Percentiles rank a stretch among this genome's conserved stretches.
Evolutionary conservation across 805 yeast species (phyloP).

Genomic region (Zygoascus biomembranicola): DNA sequence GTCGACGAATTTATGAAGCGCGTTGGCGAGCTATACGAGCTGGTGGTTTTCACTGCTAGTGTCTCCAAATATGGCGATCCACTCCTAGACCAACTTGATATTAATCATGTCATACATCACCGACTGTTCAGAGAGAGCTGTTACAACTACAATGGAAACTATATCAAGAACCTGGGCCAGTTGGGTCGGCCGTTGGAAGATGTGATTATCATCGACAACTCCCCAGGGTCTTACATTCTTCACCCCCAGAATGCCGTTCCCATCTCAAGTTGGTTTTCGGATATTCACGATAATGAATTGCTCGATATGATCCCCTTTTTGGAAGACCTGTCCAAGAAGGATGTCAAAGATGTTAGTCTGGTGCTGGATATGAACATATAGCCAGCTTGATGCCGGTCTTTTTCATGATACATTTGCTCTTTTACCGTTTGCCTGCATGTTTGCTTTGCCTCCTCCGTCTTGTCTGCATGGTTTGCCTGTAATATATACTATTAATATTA

Average conservation of each 20-base stretch:
- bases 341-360: constrained; percentile 76
- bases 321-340: constrained; percentile 65
- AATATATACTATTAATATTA: neutral
- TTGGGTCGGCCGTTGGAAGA: constrained; percentile 87
- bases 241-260: constrained; percentile 98
- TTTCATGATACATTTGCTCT: neutral
- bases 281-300: constrained; percentile 92
- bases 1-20: constrained; percentile 83
- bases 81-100: constrained; percentile 76
- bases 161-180: constrained; percentile 86
- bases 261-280: constrained; percentile 96
- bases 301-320: constrained; percentile 84
- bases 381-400: neutral
- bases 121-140: constrained; percentile 92
- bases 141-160: constrained; percentile 87
- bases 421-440: neutral
- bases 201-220: constrained; percentile 86
- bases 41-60: constrained; percentile 94
- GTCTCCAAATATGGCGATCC: constrained; percentile 97
- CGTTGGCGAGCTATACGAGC: constrained; percentile 85
- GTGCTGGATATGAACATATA: constrained; percentile 60
- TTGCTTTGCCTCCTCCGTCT: neutral
- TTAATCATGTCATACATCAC: constrained; percentile 71
- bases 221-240: constrained; percentile 96
- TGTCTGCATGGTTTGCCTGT: neutral